Base-by-base conservation (phyloP, 768 basidiomycete species). In the Lentinula sp. region DNA sequence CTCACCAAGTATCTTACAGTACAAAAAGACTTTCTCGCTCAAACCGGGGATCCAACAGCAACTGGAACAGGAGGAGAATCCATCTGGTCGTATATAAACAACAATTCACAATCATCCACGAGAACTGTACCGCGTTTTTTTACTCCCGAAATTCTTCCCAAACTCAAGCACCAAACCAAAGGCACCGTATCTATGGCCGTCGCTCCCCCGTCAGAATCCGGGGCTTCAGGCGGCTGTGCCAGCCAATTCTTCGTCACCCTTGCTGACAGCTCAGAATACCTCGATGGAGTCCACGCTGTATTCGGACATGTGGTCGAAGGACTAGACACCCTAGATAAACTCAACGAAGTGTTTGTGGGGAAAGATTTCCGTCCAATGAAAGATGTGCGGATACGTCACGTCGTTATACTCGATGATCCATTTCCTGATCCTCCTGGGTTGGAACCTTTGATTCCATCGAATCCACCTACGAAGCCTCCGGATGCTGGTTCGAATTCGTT, bases 171-270 rank as follows among this genome's bases (percentile, higher is more conserved):
- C 70, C 79, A 79, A 0, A 74, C 78, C 8, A 87, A 83, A 65
- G 97, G 97, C 18, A 98, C 94, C 0, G 90, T 99, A 15, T 98
- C 95, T 0, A 98, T 98, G 97, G 97, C 97, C 7, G 86, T 98
- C 9, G 91, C 96, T 2, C 94, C 94, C n/a, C 77, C 85, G 0
- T 65, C 88, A 12, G 87, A 85, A 55, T 85, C 81, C 3, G 77
- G 83, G 35, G 67, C 65, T 32, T 70, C 71, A 16, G 90, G 84
- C n/a, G 90, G 95, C 13, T 94, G 93, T 66, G 96, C 94, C 10
- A 91, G 90, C 66, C 97, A 98, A 68, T 99, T 98, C 79, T 99
- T 98, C 74, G 83, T 99, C 68, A 99, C 97, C 0, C 81, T 99
- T 2, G 87, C 80, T 10, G 90, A 95, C 66, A 85, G 86, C 62